A percentile compares a stretch with the other conserved stretches of the same genome.
phyloP scores from a whole-genome alignment of 106 monocot genomes.

The Dioscorea zingiberensis region DNA sequence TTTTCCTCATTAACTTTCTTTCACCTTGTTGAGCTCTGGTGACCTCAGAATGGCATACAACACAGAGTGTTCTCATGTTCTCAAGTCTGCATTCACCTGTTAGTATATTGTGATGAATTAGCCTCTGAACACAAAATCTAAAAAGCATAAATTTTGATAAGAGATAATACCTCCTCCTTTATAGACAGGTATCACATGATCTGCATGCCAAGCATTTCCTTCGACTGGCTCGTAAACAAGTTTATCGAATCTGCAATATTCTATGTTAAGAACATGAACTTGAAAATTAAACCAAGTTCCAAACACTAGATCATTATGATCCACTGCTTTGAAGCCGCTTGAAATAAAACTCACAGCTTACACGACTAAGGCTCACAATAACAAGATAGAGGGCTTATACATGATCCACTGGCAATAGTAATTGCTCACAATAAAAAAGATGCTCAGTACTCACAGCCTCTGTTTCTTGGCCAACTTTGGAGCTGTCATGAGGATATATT shows the following conservation, averaged over 20 bases:
- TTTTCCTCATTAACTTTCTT: conserved; percentile 14
- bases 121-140: not conserved
- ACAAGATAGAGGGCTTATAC: too few species aligned
- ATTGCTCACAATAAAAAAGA: too few species aligned
- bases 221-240: conserved; percentile 72
- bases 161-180: conserved; percentile 76
- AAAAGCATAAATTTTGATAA: not conserved
- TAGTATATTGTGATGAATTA: conserved; percentile 2
- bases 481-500: conserved; percentile 58
- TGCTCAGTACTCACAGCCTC: conserved; percentile 48
- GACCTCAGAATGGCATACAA: conserved; percentile 86
- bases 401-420: too few species aligned
- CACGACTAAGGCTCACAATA: too few species aligned
- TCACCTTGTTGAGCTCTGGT: conserved; percentile 65
- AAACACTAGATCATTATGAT: too few species aligned
- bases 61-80: conserved; percentile 97
- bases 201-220: conserved; percentile 99
- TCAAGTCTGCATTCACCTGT: conserved; percentile 89
- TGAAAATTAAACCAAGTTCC: not conserved
- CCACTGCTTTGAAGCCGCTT: too few species aligned
- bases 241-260: conserved; percentile 56
- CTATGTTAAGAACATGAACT: not conserved
- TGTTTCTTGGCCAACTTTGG: conserved; percentile 63
- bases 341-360: too few species aligned
- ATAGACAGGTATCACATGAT: conserved; percentile 86